Conservation (phyloP, 164 flowering plant species). For the Vitis rupestris region DNA sequence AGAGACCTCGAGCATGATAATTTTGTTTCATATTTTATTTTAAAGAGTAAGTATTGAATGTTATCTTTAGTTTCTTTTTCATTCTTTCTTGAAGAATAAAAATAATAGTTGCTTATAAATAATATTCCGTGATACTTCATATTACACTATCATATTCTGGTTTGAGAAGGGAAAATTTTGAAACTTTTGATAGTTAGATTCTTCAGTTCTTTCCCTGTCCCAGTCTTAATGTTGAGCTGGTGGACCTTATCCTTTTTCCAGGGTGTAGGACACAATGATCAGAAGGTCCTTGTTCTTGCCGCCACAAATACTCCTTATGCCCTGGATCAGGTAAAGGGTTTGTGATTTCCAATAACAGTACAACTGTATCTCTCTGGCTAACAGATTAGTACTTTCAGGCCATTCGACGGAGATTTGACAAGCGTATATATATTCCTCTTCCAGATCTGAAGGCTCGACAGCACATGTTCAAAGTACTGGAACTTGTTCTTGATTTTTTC, state of each 20-base stretch:
- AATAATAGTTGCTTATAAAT: no score
- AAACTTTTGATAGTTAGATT: background rate
- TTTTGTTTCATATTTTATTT: no score
- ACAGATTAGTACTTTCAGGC: constrained; percentile 49
- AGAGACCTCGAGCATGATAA: no score
- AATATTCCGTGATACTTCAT: no score
- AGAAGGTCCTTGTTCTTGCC: constrained; percentile 98
- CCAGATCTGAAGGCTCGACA: constrained; percentile 94
- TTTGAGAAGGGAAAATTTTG: background rate
- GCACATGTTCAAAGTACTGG: constrained; percentile 88
- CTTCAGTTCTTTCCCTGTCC: background rate
- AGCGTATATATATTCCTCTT: constrained; percentile 96
- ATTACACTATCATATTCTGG: no score
- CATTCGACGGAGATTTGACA: constrained; percentile 90
- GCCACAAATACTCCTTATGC: constrained; percentile 99
- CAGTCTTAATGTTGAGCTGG: background rate
- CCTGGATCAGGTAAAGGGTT: constrained; percentile 79
- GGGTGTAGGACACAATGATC: constrained; percentile 96
- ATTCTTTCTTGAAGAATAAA: no score
- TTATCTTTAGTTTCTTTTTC: no score
- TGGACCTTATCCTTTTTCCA: constrained; percentile 18
- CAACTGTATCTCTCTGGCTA: background rate
- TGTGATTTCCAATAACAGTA: background rate
- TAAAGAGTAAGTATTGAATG: no score
- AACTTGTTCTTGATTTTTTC: background rate